A percentile compares a stretch with the other conserved stretches of the same genome.
Conservation (phyloP, 2,329 filamentous ascomycete species). For the Alternaria conjuncta region DNA sequence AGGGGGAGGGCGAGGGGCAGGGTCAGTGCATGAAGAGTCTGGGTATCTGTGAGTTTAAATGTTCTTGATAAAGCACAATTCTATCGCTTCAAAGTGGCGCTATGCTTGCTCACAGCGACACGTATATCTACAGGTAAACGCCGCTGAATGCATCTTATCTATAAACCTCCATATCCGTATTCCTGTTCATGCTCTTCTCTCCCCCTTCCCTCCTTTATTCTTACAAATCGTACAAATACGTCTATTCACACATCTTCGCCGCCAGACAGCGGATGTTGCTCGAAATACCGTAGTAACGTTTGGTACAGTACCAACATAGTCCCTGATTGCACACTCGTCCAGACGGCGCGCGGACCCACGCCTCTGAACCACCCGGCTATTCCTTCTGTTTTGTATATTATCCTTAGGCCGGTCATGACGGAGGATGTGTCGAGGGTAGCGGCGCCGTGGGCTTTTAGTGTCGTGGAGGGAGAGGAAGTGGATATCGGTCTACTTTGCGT, state of each 20-base stretch:
- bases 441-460: slow-evolving; percentile 78
- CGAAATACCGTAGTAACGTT: slow-evolving; percentile 78
- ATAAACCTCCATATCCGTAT: not conserved
- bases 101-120: not conserved
- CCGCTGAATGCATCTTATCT: slow-evolving; percentile 13
- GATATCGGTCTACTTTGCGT: slow-evolving; percentile 73
- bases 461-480: slow-evolving; percentile 86
- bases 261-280: slow-evolving; percentile 55
- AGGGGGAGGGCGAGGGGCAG: not conserved
- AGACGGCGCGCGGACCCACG: slow-evolving; percentile 89
- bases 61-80: not conserved
- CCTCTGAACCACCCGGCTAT: slow-evolving; percentile 91
- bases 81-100: slow-evolving; percentile 9
- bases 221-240: not conserved
- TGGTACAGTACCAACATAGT: slow-evolving; percentile 98
- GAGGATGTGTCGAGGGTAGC: slow-evolving; percentile 87
- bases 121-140: not conserved
- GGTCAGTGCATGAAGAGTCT: not conserved
- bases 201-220: not conserved
- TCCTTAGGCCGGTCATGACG: slow-evolving; percentile 78
- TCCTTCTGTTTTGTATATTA: slow-evolving; percentile 92
- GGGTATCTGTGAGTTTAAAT: not conserved
- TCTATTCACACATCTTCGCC: slow-evolving; percentile 23
- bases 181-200: not conserved
- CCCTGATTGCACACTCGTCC: slow-evolving; percentile 96